Evolutionary conservation across 768 basidiomycete genomes (phyloP), one percentile per base, ranked within the genome.

Genomic region (Tricholoma bakamatsutake): DNA sequence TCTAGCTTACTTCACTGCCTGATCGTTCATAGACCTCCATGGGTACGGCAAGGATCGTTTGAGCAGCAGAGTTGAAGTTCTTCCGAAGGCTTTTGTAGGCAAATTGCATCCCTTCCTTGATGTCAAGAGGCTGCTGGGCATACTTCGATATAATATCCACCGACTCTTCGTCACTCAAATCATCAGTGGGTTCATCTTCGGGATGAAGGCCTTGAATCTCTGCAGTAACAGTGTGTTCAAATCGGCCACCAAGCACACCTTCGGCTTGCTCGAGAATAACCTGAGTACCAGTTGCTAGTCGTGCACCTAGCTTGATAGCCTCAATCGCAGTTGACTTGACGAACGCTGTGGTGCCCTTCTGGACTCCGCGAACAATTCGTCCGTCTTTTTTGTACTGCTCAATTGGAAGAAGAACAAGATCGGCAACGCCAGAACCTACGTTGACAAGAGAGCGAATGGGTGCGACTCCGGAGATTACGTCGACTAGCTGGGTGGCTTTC

Each of bases 21-120:
- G 93, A 90, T 57, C 90, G 79, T 71, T 99, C 97, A 62, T 98
- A 96, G 10, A 98, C 93, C 69, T 98, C 97, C 96, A 98, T 98
- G 1, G 97, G 97, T 1, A 99, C 93, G 0, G 97, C 96, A 35
- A 99, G 80, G 58, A 99, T 98, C 0, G 97, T 99, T 73, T 99
- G 96, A 24, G 96, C 97, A 27, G 97, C 97, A 42, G 90, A 91
- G 62, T 86, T 88, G 58, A 99, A 69, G 70, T 98, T 98, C 65
- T 76, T 84, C 52, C 81, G 84, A 63, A 99, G 69, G 64, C 92
- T 95, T 67, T 79, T 83, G 69, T 98, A 98, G n/a, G 95, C 97
- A 0, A 84, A 85, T 59, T 93, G 84, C 33, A 99, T 77, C 13
- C 97, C 97, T 65, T 98, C 93, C 62, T 75, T 82, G 39, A 96